phyloP scores from a whole-genome alignment of 371 early-diverging fungal species.

The Mucor piriformis region DNA sequence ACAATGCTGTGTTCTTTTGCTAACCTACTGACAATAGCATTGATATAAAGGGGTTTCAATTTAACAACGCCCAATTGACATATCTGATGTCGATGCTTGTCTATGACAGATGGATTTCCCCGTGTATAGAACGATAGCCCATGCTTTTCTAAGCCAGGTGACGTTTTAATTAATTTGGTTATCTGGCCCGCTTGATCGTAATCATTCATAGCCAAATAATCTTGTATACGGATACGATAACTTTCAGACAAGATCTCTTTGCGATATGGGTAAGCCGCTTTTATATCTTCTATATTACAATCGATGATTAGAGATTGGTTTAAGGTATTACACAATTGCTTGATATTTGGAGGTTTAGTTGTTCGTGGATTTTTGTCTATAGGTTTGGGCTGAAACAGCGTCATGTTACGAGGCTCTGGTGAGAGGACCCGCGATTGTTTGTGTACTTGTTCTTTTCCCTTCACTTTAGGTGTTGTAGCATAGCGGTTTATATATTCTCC shows the following conservation, averaged over 20 bases:
- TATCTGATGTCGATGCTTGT: neutral
- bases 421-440: neutral
- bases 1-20: neutral
- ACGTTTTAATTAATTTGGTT: neutral
- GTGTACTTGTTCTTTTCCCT: too few relatives aligned
- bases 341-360: neutral
- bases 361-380: neutral
- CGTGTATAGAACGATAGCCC: slow-evolving; percentile 17
- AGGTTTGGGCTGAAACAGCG: neutral
- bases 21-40: slow-evolving; percentile 7
- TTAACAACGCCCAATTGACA: slow-evolving; percentile 10
- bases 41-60: neutral
- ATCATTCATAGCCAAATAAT: slow-evolving; percentile 5
- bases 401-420: neutral
- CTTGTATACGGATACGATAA: slow-evolving; percentile 5
- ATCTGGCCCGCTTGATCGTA: neutral
- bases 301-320: neutral
- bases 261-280: slow-evolving; percentile 2
- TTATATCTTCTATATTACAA: slow-evolving; percentile 5
- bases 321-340: neutral
- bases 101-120: neutral
- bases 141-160: neutral
- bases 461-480: too few relatives aligned
- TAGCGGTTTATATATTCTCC: too few relatives aligned
- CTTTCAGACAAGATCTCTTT: slow-evolving; percentile 4